Conservation (phyloP, 306 rosid species). For the Castanea mollissima region DNA sequence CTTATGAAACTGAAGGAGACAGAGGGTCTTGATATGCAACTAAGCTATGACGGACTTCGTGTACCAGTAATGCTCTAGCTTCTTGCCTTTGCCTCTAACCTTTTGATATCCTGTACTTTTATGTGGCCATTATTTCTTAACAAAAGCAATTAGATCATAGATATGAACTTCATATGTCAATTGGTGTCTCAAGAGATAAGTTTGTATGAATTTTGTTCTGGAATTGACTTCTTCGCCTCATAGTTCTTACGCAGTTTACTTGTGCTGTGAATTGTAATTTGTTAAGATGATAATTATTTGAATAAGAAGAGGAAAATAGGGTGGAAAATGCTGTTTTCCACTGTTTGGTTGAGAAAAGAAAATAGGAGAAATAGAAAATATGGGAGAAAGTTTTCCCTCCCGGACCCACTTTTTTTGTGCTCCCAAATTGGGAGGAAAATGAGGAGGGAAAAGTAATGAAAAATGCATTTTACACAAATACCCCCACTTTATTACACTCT, state of each 20-base stretch:
- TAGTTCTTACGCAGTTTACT: neutral
- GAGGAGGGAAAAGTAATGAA: no score
- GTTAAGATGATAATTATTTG: neutral
- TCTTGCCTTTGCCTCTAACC: neutral
- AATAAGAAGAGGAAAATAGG: neutral
- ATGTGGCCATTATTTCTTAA: neutral
- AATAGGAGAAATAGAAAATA: no score
- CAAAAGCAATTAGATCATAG: neutral
- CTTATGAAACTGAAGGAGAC: constrained; percentile 59
- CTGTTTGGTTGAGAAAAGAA: no score
- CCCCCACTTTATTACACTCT: no score
- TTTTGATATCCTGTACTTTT: neutral
- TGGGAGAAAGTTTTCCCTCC: no score
- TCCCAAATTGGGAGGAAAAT: no score
- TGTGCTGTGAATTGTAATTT: neutral
- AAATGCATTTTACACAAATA: no score
- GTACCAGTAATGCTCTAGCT: constrained; percentile 53
- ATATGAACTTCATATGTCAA: neutral
- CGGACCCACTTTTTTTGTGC: no score
- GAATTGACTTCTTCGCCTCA: neutral
- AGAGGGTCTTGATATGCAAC: constrained; percentile 82
- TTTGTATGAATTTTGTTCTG: neutral
- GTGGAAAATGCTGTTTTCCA: no score
- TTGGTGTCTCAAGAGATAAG: constrained; percentile 8
- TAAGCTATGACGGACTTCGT: constrained; percentile 89